Conservation (phyloP, 2,329 filamentous ascomycete genomes). For the Neurospora sp. region DNA sequence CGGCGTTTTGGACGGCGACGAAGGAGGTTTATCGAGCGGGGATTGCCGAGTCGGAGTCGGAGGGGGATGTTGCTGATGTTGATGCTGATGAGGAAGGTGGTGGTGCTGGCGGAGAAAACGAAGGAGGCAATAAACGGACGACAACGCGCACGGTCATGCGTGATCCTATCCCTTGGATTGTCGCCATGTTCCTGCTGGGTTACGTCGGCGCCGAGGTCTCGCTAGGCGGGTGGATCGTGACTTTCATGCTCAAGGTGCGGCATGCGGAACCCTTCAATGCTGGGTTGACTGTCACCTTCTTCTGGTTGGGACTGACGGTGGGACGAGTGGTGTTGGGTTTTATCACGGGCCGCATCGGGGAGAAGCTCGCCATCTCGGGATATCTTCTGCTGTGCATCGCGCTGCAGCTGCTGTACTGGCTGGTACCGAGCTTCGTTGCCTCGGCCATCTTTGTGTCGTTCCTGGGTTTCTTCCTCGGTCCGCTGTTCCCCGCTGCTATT, state of each 20-base stretch:
- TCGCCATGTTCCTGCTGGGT: slow-evolving; percentile 61
- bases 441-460: slow-evolving; percentile 62
- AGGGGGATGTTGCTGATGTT: not conserved
- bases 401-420: slow-evolving; percentile 68
- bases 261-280: slow-evolving; percentile 58
- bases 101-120: slow-evolving; percentile 20
- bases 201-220: slow-evolving; percentile 70
- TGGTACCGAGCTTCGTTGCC: slow-evolving; percentile 66
- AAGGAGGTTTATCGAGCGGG: slow-evolving; percentile 41
- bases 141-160: slow-evolving; percentile 36
- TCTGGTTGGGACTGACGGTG: slow-evolving; percentile 74
- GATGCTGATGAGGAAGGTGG: slow-evolving; percentile 17
- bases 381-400: slow-evolving; percentile 57
- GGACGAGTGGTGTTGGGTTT: slow-evolving; percentile 67
- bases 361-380: slow-evolving; percentile 51
- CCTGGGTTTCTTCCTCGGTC: slow-evolving; percentile 71
- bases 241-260: slow-evolving; percentile 76
- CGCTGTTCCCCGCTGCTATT: slow-evolving; percentile 66
- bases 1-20: slow-evolving; percentile 55
- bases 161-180: slow-evolving; percentile 57
- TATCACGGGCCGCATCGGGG: slow-evolving; percentile 62
- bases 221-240: slow-evolving; percentile 60
- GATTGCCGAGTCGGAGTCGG: not conserved
- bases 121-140: slow-evolving; percentile 24
- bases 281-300: slow-evolving; percentile 67